phyloP scores from a whole-genome alignment of 192 early-diverging fungal species.

The Entomortierella lignicola region DNA sequence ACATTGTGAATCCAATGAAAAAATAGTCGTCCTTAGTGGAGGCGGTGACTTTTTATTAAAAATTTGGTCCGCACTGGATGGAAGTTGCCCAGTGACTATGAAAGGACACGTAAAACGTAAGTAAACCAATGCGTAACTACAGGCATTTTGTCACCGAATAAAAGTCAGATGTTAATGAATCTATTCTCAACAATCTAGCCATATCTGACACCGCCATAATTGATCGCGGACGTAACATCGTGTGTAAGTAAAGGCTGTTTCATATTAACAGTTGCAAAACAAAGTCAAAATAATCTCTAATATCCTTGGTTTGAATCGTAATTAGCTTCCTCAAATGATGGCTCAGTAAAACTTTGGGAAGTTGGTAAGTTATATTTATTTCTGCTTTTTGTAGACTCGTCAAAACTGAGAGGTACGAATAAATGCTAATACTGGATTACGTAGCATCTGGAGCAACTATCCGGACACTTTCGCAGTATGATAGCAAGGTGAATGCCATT shows the following conservation, averaged over 20 bases:
- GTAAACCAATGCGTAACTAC: neutral
- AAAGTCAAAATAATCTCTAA: too few species aligned
- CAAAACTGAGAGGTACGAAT: neutral
- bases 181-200: slow-evolving; percentile 8
- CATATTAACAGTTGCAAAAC: too few species aligned
- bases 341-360: slow-evolving; percentile 67
- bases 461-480: slow-evolving; percentile 40
- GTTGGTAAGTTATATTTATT: slow-evolving; percentile 55
- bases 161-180: neutral
- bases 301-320: too few species aligned
- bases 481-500: slow-evolving; percentile 52
- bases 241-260: too few species aligned
- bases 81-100: slow-evolving; percentile 78
- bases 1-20: neutral
- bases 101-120: slow-evolving; percentile 72
- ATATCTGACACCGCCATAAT: slow-evolving; percentile 77
- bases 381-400: neutral
- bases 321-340: slow-evolving; percentile 66
- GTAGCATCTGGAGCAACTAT: slow-evolving; percentile 58
- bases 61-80: slow-evolving; percentile 82
- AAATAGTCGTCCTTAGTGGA: slow-evolving; percentile 71
- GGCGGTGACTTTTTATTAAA: slow-evolving; percentile 74
- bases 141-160: too few species aligned
- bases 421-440: neutral
- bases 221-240: slow-evolving; percentile 71